phyloP scores from a whole-genome alignment of 2,329 filamentous ascomycete genomes.

The Diaporthe amygdali region DNA sequence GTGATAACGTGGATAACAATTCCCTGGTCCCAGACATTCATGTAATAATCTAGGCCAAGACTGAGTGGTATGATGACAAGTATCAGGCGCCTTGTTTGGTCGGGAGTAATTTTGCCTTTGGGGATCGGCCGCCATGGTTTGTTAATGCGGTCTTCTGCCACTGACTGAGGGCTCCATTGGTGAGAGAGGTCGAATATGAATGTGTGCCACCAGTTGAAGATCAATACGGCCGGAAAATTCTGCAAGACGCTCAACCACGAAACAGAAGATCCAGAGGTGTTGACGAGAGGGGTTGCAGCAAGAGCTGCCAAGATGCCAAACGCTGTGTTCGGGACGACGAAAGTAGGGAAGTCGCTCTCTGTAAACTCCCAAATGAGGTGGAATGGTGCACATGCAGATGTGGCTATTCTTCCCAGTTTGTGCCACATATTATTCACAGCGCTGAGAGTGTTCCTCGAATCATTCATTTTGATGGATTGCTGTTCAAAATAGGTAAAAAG shows the following conservation, averaged over 20 bases:
- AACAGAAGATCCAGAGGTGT: too few species aligned
- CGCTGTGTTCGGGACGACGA: conserved; percentile 33
- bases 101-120: conserved; percentile 34
- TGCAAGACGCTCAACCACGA: too few species aligned
- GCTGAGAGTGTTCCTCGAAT: too few species aligned
- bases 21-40: background rate
- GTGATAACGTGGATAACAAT: conserved; percentile 35
- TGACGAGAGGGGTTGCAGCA: background rate
- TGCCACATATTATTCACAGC: too few species aligned
- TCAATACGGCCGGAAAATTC: background rate
- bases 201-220: background rate
- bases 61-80: conserved; percentile 30
- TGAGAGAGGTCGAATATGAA: conserved; percentile 9
- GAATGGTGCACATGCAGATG: too few species aligned
- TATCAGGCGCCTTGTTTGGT: conserved; percentile 26
- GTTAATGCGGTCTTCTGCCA: conserved; percentile 25
- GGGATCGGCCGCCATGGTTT: conserved; percentile 26
- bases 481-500: too few species aligned
- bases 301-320: conserved; percentile 39
- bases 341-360: conserved; percentile 33
- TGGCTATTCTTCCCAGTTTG: too few species aligned
- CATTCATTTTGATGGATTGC: too few species aligned
- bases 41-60: conserved; percentile 17
- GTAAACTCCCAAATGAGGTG: conserved; percentile 31
- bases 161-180: conserved; percentile 10